Conservation (phyloP, 345 rosid species). For the Euphorbia pulcherrima region DNA sequence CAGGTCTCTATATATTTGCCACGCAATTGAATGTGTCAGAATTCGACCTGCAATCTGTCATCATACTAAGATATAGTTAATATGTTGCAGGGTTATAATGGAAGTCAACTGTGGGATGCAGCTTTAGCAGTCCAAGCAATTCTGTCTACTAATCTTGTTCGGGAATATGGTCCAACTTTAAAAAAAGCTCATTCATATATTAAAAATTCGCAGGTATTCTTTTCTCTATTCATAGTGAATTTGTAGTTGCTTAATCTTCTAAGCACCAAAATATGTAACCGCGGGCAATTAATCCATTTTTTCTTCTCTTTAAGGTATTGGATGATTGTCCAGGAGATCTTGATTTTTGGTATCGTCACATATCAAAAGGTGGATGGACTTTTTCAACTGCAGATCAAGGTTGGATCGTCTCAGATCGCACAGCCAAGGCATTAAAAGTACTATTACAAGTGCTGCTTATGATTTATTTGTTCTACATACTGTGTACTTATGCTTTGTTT, state of each 20-base stretch:
- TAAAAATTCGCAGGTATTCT: slow-evolving; percentile 74
- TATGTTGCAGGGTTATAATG: slow-evolving; percentile 79
- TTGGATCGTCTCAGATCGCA: slow-evolving; percentile 96
- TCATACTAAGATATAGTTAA: slow-evolving; percentile 14
- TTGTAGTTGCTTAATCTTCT: neutral
- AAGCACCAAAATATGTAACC: slow-evolving; percentile 2
- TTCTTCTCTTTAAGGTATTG: slow-evolving; percentile 48
- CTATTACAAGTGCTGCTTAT: slow-evolving; percentile 2
- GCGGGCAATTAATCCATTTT: slow-evolving; percentile 14
- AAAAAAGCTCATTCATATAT: slow-evolving; percentile 61
- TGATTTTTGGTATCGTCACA: slow-evolving; percentile 81
- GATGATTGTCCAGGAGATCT: slow-evolving; percentile 88
- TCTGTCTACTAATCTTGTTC: slow-evolving; percentile 57
- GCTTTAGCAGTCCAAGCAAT: slow-evolving; percentile 84
- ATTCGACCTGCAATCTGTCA: slow-evolving; percentile 9
- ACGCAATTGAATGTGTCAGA: neutral
- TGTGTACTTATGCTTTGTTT: neutral
- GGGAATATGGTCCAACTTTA: slow-evolving; percentile 65
- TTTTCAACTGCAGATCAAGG: slow-evolving; percentile 97
- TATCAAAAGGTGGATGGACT: slow-evolving; percentile 99
- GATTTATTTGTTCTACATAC: slow-evolving; percentile 15
- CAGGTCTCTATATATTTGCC: slow-evolving; percentile 46
- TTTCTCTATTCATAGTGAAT: neutral
- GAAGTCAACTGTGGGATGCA: slow-evolving; percentile 96
- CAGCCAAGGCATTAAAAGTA: slow-evolving; percentile 93